These are phyloP conservation scores for Metschnikowia shivogae DNA, from an alignment of 805 yeast species.

Conservation along the genomic window DNA sequence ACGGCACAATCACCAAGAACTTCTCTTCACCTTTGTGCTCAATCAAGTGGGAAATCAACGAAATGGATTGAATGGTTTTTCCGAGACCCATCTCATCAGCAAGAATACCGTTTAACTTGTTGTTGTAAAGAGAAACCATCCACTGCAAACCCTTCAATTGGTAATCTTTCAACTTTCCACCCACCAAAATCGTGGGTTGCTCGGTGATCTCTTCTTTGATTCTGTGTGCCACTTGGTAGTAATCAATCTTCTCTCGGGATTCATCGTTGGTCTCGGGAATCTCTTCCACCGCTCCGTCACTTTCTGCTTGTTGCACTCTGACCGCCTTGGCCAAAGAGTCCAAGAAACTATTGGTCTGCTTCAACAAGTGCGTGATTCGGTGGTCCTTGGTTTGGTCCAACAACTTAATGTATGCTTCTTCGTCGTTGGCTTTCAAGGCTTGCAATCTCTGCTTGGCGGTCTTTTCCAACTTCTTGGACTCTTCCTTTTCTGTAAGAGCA, in stretches of 20 bases:
- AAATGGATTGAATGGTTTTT: conserved; percentile 72
- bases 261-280: conserved; percentile 45
- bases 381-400: conserved; percentile 85
- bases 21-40: conserved; percentile 69
- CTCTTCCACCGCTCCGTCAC: conserved; percentile 27
- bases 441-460: conserved; percentile 86
- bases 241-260: conserved; percentile 63
- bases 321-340: conserved; percentile 78
- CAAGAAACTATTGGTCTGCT: conserved; percentile 74
- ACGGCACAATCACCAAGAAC: conserved; percentile 75
- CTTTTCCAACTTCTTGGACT: conserved; percentile 67
- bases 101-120: conserved; percentile 57
- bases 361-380: conserved; percentile 77
- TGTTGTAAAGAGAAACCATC: conserved; percentile 63
- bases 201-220: conserved; percentile 60
- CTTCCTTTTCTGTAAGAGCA: conserved; percentile 63
- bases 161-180: conserved; percentile 77
- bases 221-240: conserved; percentile 78
- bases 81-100: conserved; percentile 71
- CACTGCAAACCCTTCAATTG: conserved; percentile 62
- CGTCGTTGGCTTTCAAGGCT: conserved; percentile 83
- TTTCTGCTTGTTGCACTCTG: conserved; percentile 64
- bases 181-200: conserved; percentile 69
- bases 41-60: conserved; percentile 64
- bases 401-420: conserved; percentile 79